These are phyloP conservation scores for Talaromyces sp. DNA, from an alignment of 2,329 filamentous ascomycete species.

Conservation along the genomic window DNA sequence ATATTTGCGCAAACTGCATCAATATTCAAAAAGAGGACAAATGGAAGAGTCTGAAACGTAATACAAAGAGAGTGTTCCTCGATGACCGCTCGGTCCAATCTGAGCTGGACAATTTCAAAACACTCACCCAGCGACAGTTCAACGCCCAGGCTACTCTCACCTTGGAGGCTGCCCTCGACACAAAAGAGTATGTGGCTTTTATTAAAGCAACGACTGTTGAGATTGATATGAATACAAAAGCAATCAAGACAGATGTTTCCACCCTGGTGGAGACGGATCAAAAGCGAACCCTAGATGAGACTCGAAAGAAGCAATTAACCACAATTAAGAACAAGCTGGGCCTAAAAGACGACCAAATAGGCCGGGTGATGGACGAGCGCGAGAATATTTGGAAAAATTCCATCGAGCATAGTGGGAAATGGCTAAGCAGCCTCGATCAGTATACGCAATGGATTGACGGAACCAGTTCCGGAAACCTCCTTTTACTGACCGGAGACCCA, in stretches of 20 bases:
- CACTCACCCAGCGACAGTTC: background rate
- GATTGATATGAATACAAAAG: background rate
- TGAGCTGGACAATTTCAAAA: background rate
- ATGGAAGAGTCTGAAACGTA: slow-evolving; percentile 2
- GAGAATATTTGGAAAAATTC: background rate
- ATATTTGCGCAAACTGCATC: slow-evolving; percentile 2
- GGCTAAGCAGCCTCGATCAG: background rate
- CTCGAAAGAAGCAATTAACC: background rate
- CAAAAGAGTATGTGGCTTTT: background rate
- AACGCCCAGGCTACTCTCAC: background rate
- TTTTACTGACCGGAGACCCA: background rate
- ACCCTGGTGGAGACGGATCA: background rate
- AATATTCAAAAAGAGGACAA: background rate
- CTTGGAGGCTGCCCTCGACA: background rate
- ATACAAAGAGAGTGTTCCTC: background rate
- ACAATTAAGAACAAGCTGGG: background rate
- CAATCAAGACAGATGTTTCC: background rate
- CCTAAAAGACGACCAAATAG: background rate
- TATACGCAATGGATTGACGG: background rate
- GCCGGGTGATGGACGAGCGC: background rate
- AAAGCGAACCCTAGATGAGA: background rate
- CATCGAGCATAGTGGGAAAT: background rate
- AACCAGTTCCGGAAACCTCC: background rate
- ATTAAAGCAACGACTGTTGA: background rate
- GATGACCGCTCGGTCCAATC: background rate